Conservation (phyloP, 2,329 filamentous ascomycete genomes). For the Fusarium veterinarium region DNA sequence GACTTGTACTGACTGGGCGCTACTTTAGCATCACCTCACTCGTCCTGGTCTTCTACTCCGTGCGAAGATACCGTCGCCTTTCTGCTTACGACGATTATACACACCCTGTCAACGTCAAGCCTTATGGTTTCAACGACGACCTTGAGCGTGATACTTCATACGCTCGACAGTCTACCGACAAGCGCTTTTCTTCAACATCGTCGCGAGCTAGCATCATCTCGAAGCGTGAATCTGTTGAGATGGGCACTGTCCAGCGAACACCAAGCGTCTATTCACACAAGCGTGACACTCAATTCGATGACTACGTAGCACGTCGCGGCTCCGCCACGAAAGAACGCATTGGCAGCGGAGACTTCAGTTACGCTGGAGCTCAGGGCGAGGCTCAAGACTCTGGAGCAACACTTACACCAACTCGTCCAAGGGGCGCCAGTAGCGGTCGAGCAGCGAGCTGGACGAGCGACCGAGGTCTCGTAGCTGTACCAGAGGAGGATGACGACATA, state of each 20-base stretch:
- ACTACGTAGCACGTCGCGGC: conserved; percentile 54
- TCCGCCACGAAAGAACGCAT: conserved; percentile 43
- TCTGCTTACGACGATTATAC: conserved; percentile 62
- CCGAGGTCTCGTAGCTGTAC: conserved; percentile 52
- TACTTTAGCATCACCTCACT: conserved; percentile 51
- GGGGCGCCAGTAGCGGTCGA: conserved; percentile 46
- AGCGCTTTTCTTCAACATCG: conserved; percentile 42
- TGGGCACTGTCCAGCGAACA: conserved; percentile 40
- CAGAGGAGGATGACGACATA: conserved; percentile 52
- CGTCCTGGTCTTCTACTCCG: conserved; percentile 59
- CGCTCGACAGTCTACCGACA: conserved; percentile 44
- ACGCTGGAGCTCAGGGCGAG: conserved; percentile 32
- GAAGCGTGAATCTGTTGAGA: conserved; percentile 35
- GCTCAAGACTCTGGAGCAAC: conserved; percentile 22
- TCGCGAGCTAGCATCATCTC: conserved; percentile 48
- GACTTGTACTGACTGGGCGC: conserved; percentile 4
- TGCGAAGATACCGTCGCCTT: conserved; percentile 60
- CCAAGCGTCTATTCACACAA: conserved; percentile 56
- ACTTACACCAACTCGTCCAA: conserved; percentile 37
- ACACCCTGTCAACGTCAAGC: conserved; percentile 61
- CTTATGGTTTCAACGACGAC: conserved; percentile 58
- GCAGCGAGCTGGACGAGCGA: conserved; percentile 53
- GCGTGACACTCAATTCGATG: conserved; percentile 61
- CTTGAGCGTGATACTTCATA: conserved; percentile 45
- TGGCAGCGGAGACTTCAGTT: conserved; percentile 50